Conservation (phyloP, 805 yeast genomes). For the Myxozyma lipomycoides region DNA sequence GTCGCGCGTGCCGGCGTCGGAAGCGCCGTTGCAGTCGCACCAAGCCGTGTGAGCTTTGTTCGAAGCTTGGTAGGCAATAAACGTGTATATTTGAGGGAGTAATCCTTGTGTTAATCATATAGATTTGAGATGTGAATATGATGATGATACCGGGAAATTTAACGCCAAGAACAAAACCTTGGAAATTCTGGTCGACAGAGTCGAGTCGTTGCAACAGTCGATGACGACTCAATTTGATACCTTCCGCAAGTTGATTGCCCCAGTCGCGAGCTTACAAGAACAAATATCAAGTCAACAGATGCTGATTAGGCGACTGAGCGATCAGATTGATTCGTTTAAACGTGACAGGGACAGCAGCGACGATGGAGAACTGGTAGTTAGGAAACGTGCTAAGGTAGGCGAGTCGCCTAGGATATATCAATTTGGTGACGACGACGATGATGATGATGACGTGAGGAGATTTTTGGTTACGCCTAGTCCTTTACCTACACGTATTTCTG, state of each 20-base stretch:
- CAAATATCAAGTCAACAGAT: neutral
- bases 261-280: neutral
- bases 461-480: no score
- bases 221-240: neutral
- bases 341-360: neutral
- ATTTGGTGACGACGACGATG: neutral
- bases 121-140: neutral
- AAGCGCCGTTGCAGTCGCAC: neutral
- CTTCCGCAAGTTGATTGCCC: neutral
- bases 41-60: constrained; percentile 1
- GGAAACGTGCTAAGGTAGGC: neutral
- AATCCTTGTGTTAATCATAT: neutral
- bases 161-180: neutral
- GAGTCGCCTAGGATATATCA: neutral
- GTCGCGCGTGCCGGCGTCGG: neutral
- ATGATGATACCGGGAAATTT: neutral
- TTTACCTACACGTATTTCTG: no score
- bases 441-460: no score
- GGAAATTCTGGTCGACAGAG: neutral
- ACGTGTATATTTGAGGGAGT: no score
- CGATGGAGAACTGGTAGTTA: neutral
- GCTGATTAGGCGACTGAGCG: neutral
- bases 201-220: neutral
- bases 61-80: neutral
- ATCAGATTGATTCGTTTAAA: neutral